A percentile compares a stretch with the other conserved stretches of the same genome.
Conservation (phyloP, 495 filamentous ascomycete species). For the Pyrenula massariospora region DNA sequence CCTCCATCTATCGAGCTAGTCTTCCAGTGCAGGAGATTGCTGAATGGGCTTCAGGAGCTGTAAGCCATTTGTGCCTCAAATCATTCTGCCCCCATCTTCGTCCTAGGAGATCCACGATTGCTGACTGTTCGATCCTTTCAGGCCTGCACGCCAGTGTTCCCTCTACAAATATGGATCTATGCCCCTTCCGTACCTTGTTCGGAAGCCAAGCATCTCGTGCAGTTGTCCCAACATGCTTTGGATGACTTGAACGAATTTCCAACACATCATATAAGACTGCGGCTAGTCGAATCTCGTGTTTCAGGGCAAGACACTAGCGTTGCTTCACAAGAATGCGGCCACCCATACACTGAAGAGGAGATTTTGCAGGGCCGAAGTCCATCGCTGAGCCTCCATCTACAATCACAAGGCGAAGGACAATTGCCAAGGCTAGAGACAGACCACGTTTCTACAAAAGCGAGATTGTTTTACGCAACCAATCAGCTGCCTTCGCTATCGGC, state of each 20-base stretch:
- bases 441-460: not conserved
- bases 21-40: constrained; percentile 81
- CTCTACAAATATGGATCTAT: constrained; percentile 69
- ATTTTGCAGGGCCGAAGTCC: not conserved
- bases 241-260: constrained; percentile 88
- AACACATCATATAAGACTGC: constrained; percentile 75
- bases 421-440: not conserved
- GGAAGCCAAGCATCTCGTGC: constrained; percentile 68
- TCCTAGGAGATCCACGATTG: constrained; percentile 2
- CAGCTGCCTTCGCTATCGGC: constrained; percentile 1
- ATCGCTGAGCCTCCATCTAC: not conserved
- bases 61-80: constrained; percentile 20
- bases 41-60: constrained; percentile 87
- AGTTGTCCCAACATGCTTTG: constrained; percentile 76
- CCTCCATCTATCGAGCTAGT: constrained; percentile 78
- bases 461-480: not conserved
- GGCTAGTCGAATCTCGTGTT: constrained; percentile 37
- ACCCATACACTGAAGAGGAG: not conserved
- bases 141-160: constrained; percentile 82
- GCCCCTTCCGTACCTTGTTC: constrained; percentile 51
- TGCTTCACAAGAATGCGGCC: not conserved
- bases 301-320: not conserved
- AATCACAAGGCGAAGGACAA: not conserved
- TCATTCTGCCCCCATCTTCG: not conserved
- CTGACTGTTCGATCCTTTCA: constrained; percentile 21